Evolutionary conservation across 2,329 filamentous ascomycete species (phyloP), one percentile per base, ranked within the genome.

Genomic region (Alternaria burnsii): DNA sequence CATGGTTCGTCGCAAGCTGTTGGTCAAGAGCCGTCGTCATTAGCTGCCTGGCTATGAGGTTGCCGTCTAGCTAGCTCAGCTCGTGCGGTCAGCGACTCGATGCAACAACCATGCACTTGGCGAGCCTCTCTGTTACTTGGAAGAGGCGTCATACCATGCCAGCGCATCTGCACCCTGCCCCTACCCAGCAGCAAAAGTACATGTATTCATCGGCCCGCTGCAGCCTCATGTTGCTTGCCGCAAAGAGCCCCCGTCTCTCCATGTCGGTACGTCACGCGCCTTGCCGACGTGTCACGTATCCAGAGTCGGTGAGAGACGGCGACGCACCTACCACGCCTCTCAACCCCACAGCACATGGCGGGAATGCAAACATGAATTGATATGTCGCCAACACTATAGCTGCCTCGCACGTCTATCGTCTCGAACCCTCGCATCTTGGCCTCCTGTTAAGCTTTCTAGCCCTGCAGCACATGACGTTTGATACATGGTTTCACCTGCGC

Each of bases 1-100:
- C 77, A 79, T 79, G 57, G 64, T 53, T 42, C 26, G 55, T 54
- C 36, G 58, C 63, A 52, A 55, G 32, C 50, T 51, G 41, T 24
- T 28, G 18, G 53, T 57, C 41, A 53, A 51, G 43, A 38, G 57
- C 18, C 50, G 22, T 56, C 55, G 44, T 54, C 56, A 59, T 59
- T 32, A 48, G 58, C 42, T 30, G 40, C 40, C 40, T 42, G 20
- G 38, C 41, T 43, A 46, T 43, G 47, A 56, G 53, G 58, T 41
- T 57, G 58, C 32, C 30, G 40, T 43, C 61, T 60, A 52, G 55
- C 42, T 62, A 60, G 61, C 64, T 61, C 32, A 56, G 52, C 58
- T 40, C 62, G 61, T 65, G 52, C 67, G 44, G 67, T 66, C 67
- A 67, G 62, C 63, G 56, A 61, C 56, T 63, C 55, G 56, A 50